Evolutionary conservation across 2,329 filamentous ascomycete species (phyloP).

Genomic region (Aspergillus sp.): DNA sequence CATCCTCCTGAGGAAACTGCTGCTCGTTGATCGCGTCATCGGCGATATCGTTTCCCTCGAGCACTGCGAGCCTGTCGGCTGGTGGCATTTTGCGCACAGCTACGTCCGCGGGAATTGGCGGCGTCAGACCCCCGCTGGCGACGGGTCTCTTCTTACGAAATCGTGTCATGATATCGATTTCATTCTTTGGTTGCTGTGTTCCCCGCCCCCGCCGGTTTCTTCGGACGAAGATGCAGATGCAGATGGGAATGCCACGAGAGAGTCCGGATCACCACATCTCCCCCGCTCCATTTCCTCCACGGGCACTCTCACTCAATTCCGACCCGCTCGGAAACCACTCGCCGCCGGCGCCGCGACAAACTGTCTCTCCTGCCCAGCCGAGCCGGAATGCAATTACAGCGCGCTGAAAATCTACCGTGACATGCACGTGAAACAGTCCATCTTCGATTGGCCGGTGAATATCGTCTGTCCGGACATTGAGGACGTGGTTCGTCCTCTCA

Average conservation of each 20-base stretch:
- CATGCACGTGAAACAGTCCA: conserved; percentile 63
- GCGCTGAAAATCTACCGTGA: conserved; percentile 80
- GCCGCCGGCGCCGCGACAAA: conserved; percentile 78
- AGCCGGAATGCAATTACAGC: conserved; percentile 77
- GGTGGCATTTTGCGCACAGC: conserved; percentile 92
- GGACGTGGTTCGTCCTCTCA: conserved; percentile 57
- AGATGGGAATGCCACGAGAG: conserved; percentile 13
- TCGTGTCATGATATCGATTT: conserved; percentile 96
- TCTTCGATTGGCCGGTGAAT: conserved; percentile 77
- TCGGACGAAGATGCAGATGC: neutral
- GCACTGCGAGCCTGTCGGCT: conserved; percentile 92
- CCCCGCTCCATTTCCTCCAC: conserved; percentile 73
- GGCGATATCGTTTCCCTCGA: conserved; percentile 84
- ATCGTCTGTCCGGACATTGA: conserved; percentile 94
- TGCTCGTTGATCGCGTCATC: conserved; percentile 72
- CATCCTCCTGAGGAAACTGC: conserved; percentile 73
- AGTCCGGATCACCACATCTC: conserved; percentile 60
- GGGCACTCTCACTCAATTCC: conserved; percentile 77
- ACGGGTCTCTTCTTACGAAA: conserved; percentile 83
- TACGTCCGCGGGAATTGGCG: conserved; percentile 95
- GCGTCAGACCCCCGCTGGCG: conserved; percentile 68
- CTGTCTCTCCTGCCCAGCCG: conserved; percentile 76
- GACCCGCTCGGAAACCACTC: conserved; percentile 70
- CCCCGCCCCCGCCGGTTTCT: conserved; percentile 50
- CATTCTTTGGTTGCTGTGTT: conserved; percentile 84